These are phyloP conservation scores for Dalbergia oliveri DNA, from an alignment of 306 rosid genomes.

Conservation along the genomic window DNA sequence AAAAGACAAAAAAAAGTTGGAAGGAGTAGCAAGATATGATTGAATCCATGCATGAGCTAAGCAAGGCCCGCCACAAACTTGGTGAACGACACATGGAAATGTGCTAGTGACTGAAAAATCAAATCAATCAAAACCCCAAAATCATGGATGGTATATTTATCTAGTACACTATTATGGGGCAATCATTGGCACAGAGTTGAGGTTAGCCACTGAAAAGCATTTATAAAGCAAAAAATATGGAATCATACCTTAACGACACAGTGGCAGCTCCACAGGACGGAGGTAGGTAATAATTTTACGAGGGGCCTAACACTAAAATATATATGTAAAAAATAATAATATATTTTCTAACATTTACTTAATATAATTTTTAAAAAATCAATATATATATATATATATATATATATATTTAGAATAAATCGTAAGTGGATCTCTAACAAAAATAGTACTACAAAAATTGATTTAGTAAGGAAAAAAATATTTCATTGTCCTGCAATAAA, in stretches of 20 bases:
- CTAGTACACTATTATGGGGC: slow-evolving; percentile 34
- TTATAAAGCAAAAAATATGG: neutral
- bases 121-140: slow-evolving; percentile 29
- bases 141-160: neutral
- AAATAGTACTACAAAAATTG: too few species aligned
- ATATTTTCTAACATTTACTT: too few species aligned
- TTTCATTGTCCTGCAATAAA: too few species aligned
- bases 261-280: slow-evolving; percentile 23
- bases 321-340: too few species aligned
- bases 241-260: slow-evolving; percentile 30
- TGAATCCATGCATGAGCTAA: slow-evolving; percentile 49
- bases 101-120: slow-evolving; percentile 18
- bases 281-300: too few species aligned
- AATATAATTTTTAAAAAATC: too few species aligned
- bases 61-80: slow-evolving; percentile 46
- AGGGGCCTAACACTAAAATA: too few species aligned
- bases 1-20: neutral
- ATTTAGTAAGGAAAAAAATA: too few species aligned
- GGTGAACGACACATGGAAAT: slow-evolving; percentile 48
- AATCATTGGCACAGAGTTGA: slow-evolving; percentile 51
- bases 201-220: slow-evolving; percentile 50
- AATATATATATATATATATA: too few species aligned
- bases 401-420: too few species aligned
- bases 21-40: slow-evolving; percentile 44
- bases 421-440: too few species aligned